Evolutionary conservation across 2,329 filamentous ascomycete genomes (phyloP).

Genomic region (Samsoniella hepiali): DNA sequence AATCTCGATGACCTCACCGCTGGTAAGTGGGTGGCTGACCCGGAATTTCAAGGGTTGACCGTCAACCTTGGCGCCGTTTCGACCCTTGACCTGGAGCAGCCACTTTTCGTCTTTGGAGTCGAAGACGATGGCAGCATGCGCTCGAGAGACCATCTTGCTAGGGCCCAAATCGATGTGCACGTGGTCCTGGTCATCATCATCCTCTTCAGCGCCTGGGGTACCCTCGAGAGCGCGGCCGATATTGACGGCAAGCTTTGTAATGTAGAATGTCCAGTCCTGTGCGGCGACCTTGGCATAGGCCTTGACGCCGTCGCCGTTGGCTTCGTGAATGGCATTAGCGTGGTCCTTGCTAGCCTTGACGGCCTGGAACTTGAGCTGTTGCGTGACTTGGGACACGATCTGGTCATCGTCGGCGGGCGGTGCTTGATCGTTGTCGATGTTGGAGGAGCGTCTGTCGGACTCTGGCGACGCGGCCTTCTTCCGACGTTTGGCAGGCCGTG

Average conservation of each 20-base stretch:
- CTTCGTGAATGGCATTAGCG: slow-evolving; percentile 61
- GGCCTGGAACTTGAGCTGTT: slow-evolving; percentile 46
- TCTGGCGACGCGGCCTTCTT: slow-evolving; percentile 43
- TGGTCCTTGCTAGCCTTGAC: slow-evolving; percentile 62
- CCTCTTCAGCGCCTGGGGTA: slow-evolving; percentile 39
- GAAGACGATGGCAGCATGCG: slow-evolving; percentile 73
- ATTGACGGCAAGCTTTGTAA: slow-evolving; percentile 69
- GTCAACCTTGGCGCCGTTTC: slow-evolving; percentile 87
- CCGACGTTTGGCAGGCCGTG: slow-evolving; percentile 61
- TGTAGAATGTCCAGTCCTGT: slow-evolving; percentile 80
- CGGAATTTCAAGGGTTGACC: slow-evolving; percentile 67
- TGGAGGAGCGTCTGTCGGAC: slow-evolving; percentile 19
- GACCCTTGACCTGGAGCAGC: slow-evolving; percentile 83
- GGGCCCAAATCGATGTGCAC: slow-evolving; percentile 88
- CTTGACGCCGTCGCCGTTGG: slow-evolving; percentile 59
- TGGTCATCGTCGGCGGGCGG: slow-evolving; percentile 52
- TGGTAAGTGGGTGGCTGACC: slow-evolving; percentile 63
- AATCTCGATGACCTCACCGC: slow-evolving; percentile 89
- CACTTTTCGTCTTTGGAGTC: slow-evolving; percentile 67
- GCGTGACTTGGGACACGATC: slow-evolving; percentile 54
- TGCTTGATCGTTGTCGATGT: slow-evolving; percentile 33
- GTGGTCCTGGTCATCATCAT: slow-evolving; percentile 45
- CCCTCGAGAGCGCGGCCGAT: slow-evolving; percentile 68
- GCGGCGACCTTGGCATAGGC: slow-evolving; percentile 82
- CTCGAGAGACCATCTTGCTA: slow-evolving; percentile 75